Evolutionary conservation across 2,329 filamentous ascomycete species (phyloP).

Genomic region (Aschersonia sp.): DNA sequence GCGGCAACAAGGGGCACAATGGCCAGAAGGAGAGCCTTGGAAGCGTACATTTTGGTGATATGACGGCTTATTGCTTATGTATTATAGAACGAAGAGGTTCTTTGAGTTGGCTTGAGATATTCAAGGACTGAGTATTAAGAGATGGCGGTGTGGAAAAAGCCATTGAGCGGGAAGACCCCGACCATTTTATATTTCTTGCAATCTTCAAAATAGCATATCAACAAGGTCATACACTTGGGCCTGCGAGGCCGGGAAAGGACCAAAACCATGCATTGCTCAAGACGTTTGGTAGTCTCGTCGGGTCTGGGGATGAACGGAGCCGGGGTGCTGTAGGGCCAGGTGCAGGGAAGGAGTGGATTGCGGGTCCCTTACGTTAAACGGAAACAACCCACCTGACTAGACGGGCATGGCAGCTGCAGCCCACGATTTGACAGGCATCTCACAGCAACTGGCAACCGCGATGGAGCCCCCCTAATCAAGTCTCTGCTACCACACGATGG

Average conservation of each 20-base stretch:
- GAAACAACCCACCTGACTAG: background rate
- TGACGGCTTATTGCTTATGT: background rate
- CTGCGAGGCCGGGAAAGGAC: background rate
- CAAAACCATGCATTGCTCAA: background rate
- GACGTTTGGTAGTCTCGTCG: background rate
- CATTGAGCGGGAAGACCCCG: background rate
- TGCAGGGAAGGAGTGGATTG: background rate
- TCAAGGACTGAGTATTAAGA: background rate
- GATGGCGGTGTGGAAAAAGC: background rate
- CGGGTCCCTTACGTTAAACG: background rate
- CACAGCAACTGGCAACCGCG: no score
- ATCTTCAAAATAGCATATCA: background rate
- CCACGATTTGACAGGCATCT: no score
- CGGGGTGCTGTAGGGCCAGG: background rate
- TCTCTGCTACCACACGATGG: no score
- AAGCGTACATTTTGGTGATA: slow-evolving; percentile 12
- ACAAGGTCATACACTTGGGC: background rate
- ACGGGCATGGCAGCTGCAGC: no score
- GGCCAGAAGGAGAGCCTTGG: slow-evolving; percentile 13
- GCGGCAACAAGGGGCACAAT: slow-evolving; percentile 13
- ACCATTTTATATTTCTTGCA: background rate
- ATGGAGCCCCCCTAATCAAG: no score
- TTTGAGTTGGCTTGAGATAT: background rate
- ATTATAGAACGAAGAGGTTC: background rate
- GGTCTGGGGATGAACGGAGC: background rate